Base-by-base conservation (phyloP, 2,329 filamentous ascomycete species). In the Sporothrix dimorphospora region DNA sequence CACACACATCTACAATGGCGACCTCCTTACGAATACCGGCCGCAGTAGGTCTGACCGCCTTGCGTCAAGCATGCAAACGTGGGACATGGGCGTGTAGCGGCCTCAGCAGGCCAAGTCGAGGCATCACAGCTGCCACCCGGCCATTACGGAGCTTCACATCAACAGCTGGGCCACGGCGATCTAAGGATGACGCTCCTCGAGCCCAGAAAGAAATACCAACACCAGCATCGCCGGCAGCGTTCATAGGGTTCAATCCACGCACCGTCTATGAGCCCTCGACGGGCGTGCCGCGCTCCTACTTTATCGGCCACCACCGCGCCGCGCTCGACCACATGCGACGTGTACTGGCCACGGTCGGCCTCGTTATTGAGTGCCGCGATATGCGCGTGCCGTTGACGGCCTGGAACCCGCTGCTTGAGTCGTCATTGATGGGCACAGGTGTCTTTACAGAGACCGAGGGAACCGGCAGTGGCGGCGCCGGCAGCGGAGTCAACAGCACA, bases 351-450 rank as follows among this genome's bases (percentile, higher is more conserved):
- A 90, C 89, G 74, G 92, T 98, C 77, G 92, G 94, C 78, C 89
- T 98, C 57, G 89, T 99, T 70, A 89, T 99, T 78, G 96, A 99
- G 84, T 98, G 94, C 81, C 92, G 96, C 78, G 96, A 99, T 84
- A 94, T 94, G 79, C 91, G 96, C 65, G 90, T 97, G 0, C 96
- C 96, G 0, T 83, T 98, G 11, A 94, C 94, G 0, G 96, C 93
- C 3, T 90, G 93, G 76, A 99, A 99, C 79, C 95, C 94, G 0
- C 83, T 94, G 61, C 95, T 99, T 76, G 95, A 98, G 79, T 86
- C 90, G 74, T 87, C 89, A 42, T 84, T 98, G 61, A 72, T 73
- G 59, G 94, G 97, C 34, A 59, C 72, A 45, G 66, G 69, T 9
- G 67, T 71, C 30, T 69, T 45, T n/a, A 51, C 38, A 11, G 69